Evolutionary conservation across 2,329 filamentous ascomycete genomes (phyloP).

Genomic region (Leptosphaerulina australis): DNA sequence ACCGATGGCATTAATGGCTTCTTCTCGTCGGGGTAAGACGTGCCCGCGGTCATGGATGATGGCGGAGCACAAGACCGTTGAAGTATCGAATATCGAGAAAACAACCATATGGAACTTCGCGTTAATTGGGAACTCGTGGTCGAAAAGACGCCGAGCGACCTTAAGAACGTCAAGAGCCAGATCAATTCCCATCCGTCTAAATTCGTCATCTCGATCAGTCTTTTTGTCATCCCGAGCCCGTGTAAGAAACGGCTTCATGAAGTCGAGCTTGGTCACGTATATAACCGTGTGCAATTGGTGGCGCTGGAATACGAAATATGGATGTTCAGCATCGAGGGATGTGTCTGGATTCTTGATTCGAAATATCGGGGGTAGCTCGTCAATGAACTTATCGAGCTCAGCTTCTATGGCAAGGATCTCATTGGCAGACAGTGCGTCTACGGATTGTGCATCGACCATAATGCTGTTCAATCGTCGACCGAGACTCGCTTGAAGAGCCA

Average conservation of each 20-base stretch:
- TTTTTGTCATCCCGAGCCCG: conserved; percentile 38
- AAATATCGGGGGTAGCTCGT: conserved; percentile 52
- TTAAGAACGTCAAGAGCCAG: conserved; percentile 54
- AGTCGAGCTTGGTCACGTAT: conserved; percentile 55
- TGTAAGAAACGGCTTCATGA: conserved; percentile 56
- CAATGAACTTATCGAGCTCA: conserved; percentile 53
- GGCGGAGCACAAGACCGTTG: conserved; percentile 58
- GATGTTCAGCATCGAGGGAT: conserved; percentile 49
- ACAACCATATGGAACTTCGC: conserved; percentile 58
- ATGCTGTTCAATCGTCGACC: conserved; percentile 37
- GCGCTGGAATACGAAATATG: conserved; percentile 56
- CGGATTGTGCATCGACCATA: conserved; percentile 28
- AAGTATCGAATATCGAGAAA: conserved; percentile 60
- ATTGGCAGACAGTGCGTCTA: conserved; percentile 25
- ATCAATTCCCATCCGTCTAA: conserved; percentile 53
- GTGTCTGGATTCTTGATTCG: conserved; percentile 51
- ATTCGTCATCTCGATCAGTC: conserved; percentile 44
- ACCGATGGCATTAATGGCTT: conserved; percentile 51
- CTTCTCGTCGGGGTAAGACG: conserved; percentile 50
- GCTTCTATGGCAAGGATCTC: conserved; percentile 39
- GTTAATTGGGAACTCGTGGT: conserved; percentile 54
- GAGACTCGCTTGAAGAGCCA: conserved; percentile 51
- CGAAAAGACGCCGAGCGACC: conserved; percentile 51
- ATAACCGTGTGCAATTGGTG: conserved; percentile 54
- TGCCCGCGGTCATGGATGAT: conserved; percentile 57